Evolutionary conservation across 306 rosid genomes (phyloP).

Genomic region (Prinsepia uniflora): DNA sequence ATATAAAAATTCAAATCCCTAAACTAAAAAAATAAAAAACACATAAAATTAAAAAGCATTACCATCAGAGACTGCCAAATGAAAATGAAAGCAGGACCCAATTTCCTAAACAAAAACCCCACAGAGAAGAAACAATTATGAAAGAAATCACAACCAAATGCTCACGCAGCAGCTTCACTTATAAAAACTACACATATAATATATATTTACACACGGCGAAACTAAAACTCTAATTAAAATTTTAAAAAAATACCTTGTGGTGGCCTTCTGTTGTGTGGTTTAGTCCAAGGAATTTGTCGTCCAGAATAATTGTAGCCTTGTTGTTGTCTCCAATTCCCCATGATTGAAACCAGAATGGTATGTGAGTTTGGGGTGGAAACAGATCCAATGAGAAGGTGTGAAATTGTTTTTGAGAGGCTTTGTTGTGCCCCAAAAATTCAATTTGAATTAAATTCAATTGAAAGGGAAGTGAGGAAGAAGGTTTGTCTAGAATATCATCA

Average conservation of each 20-base stretch:
- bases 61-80: background rate
- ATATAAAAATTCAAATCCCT: no score
- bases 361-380: no score
- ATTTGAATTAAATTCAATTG: no score
- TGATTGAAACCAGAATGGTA: no score
- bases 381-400: no score
- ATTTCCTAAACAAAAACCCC: background rate
- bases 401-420: no score
- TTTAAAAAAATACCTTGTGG: conserved; percentile 37
- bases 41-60: background rate
- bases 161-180: background rate
- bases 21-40: no score
- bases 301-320: conserved; percentile 30
- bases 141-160: conserved; percentile 3
- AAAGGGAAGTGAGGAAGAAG: no score
- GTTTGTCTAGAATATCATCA: no score
- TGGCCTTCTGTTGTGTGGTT: conserved; percentile 44
- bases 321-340: conserved; percentile 47
- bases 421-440: no score
- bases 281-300: conserved; percentile 33
- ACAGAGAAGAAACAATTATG: background rate
- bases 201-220: background rate
- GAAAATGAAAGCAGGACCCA: conserved; percentile 8
- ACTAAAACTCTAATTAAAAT: background rate
- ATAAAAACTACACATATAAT: no score